A percentile compares a stretch with the other conserved stretches of the same genome.
These are phyloP conservation scores for Salix arbutifolia DNA, from an alignment of 345 rosid genomes.

Conservation along the genomic window DNA sequence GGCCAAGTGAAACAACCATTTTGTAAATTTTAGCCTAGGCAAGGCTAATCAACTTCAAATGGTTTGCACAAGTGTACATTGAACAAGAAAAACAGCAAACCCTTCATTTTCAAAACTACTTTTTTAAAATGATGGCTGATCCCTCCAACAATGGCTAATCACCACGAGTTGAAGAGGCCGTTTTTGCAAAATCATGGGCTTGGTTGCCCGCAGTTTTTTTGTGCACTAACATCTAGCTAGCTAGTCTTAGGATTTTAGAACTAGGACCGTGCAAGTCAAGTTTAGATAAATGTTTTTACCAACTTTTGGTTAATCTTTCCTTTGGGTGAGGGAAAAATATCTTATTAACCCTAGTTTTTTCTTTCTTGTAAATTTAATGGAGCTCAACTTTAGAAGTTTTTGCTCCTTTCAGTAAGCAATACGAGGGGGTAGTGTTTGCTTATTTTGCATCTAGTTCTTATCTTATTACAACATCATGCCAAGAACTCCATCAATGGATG, in stretches of 20 bases:
- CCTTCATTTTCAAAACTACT: constrained; percentile 22
- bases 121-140: constrained; percentile 33
- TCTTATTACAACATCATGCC: constrained; percentile 17
- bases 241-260: constrained; percentile 57
- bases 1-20: constrained; percentile 31
- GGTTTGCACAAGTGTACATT: constrained; percentile 57
- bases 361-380: constrained; percentile 44
- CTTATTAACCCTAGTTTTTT: constrained; percentile 12
- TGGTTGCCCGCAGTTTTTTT: constrained; percentile 19
- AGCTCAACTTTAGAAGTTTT: constrained; percentile 63
- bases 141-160: constrained; percentile 38
- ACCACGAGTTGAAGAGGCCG: constrained; percentile 32
- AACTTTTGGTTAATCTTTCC: constrained; percentile 27
- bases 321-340: constrained; percentile 45
- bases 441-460: constrained; percentile 34
- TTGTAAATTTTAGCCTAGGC: constrained; percentile 48
- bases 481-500: constrained; percentile 60
- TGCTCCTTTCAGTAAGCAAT: constrained; percentile 43
- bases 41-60: constrained; percentile 51
- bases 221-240: constrained; percentile 41
- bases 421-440: constrained; percentile 36
- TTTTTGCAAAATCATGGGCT: constrained; percentile 33
- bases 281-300: constrained; percentile 25
- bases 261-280: constrained; percentile 50
- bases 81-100: constrained; percentile 39